A percentile compares a stretch with the other conserved stretches of the same genome.
Evolutionary conservation across 2,329 filamentous ascomycete genomes (phyloP).

Genomic region (Penicillium sp.): DNA sequence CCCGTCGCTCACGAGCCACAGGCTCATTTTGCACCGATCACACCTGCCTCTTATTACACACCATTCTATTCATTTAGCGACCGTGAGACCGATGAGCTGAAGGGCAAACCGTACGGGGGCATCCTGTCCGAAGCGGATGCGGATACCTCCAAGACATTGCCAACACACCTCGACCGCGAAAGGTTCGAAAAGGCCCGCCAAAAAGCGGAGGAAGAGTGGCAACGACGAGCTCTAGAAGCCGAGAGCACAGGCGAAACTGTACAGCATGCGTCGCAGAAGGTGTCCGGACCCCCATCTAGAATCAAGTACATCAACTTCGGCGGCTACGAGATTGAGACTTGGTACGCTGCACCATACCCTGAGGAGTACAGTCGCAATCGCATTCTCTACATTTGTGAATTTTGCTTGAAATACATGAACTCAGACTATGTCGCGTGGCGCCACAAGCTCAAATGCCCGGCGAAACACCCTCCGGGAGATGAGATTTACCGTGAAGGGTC

Average conservation of each 20-base stretch:
- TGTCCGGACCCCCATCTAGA: slow-evolving; percentile 79
- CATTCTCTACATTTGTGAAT: slow-evolving; percentile 95
- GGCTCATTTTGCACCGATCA: slow-evolving; percentile 53
- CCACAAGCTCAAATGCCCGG: slow-evolving; percentile 92
- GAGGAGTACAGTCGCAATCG: slow-evolving; percentile 96
- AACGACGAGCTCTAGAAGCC: slow-evolving; percentile 53
- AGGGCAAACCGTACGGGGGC: slow-evolving; percentile 89
- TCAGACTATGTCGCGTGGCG: slow-evolving; percentile 98
- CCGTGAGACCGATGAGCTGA: slow-evolving; percentile 76
- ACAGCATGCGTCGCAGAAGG: slow-evolving; percentile 62
- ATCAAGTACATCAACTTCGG: slow-evolving; percentile 99
- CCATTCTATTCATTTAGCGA: slow-evolving; percentile 85
- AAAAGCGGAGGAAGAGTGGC: slow-evolving; percentile 86
- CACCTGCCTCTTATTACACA: slow-evolving; percentile 55
- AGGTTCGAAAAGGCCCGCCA: slow-evolving; percentile 83
- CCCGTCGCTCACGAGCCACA: slow-evolving; percentile 37
- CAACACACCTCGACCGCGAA: slow-evolving; percentile 67
- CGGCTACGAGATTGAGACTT: slow-evolving; percentile 94
- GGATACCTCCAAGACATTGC: slow-evolving; percentile 81
- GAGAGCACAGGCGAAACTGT: slow-evolving; percentile 58
- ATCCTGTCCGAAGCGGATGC: slow-evolving; percentile 82
- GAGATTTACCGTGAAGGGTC: slow-evolving; percentile 95
- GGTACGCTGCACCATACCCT: slow-evolving; percentile 96
- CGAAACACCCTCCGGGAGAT: slow-evolving; percentile 92
- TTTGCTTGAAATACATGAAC: slow-evolving; percentile 98